Base-by-base conservation (phyloP, 176 grass and related monocot species). In the Poa annua region DNA sequence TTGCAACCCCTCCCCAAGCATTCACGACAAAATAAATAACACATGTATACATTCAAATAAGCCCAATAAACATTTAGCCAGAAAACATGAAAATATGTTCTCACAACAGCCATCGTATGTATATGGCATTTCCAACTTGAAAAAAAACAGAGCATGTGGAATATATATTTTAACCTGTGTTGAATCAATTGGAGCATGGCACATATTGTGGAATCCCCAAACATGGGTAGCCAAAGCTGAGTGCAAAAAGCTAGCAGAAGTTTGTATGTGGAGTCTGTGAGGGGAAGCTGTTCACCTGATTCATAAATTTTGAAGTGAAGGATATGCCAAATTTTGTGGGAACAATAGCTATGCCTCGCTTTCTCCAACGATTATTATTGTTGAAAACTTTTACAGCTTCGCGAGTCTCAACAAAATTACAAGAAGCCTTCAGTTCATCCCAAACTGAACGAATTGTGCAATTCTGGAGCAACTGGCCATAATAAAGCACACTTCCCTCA, bases 251-350 rank as follows among this genome's bases (percentile, higher is more conserved):
- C 3, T 53, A 71, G 16, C 0, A 74, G 0, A 88, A 74, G 26
- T 78, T 81, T 48, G 29, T 67, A 22, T 42, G 33, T 80, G 14
- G 19, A 77, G 56, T 63, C 71, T 4, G 26, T 42, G 26, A 76
- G 62, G 21, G 62, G 41, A 51, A 10, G 25, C 75, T 49, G 71
- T 63, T 79, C 74, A 95, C 96, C 96, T 98, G 96, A 86, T 98
- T 98, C 90, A 98, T 86, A 80, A 86, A 90, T 79, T 92, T 84
- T 4, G 85, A 0, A 48, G 92, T 98, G 75, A 98, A 98, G 39
- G 96, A 95, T 76, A 98, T 98, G 62, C 96, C 96, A 78, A 98
- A 98, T 79, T 98, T 95, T 15, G 92, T 98, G 25, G 96, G 96
- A 79, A 98, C 74, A 87, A 98, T 93, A 38, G 96, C 88, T 77